Percentiles rank a stretch among this genome's conserved stretches.
Conservation (phyloP, 352 stramenopile genomes). For the Aphanomyces astaci region DNA sequence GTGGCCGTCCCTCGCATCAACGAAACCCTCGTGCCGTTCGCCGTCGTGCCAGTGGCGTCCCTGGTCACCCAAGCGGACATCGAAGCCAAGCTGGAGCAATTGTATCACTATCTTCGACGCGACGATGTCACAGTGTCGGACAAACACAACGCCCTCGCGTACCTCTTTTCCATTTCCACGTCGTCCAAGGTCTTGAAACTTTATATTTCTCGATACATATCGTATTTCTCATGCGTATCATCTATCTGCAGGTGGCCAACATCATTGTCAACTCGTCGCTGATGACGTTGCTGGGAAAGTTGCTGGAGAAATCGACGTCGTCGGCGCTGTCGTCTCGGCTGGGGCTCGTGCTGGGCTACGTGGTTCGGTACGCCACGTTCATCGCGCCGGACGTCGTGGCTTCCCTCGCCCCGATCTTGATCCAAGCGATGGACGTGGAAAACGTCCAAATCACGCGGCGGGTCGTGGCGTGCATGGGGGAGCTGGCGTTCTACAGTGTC, state of each 20-base stretch:
- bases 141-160: constrained; percentile 44
- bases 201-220: background rate
- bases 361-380: constrained; percentile 66
- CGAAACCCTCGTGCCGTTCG: constrained; percentile 34
- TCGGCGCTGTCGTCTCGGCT: constrained; percentile 27
- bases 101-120: constrained; percentile 61
- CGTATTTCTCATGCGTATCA: too few relatives aligned
- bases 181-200: constrained; percentile 27
- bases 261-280: constrained; percentile 81
- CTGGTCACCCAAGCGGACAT: constrained; percentile 40
- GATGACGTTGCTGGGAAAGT: constrained; percentile 47
- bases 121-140: constrained; percentile 22
- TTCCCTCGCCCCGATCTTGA: background rate
- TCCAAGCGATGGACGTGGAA: background rate
- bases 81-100: constrained; percentile 63
- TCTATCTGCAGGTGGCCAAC: constrained; percentile 43
- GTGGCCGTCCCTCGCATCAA: constrained; percentile 28
- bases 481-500: constrained; percentile 66
- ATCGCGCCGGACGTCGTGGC: constrained; percentile 44
- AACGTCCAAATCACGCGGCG: constrained; percentile 8
- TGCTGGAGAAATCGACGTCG: constrained; percentile 34
- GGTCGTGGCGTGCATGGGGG: constrained; percentile 49
- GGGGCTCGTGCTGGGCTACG: constrained; percentile 50
- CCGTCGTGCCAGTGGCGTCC: constrained; percentile 30
- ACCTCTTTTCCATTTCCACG: constrained; percentile 51